Evolutionary conservation across 345 rosid genomes (phyloP).

Genomic region (Acer negundo): DNA sequence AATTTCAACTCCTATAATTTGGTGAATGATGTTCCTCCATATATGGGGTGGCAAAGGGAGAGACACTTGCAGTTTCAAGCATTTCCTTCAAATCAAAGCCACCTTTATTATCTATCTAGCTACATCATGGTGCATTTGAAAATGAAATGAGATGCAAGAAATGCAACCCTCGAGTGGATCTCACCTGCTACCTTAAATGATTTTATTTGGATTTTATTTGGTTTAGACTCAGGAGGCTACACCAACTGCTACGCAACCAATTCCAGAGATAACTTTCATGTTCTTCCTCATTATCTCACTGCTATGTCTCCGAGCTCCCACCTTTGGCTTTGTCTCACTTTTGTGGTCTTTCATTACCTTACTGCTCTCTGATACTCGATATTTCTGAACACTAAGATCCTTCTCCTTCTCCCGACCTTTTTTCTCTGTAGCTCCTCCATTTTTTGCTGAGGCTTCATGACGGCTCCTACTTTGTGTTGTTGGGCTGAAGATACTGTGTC

Average conservation of each 20-base stretch:
- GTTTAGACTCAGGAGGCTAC: conserved; percentile 44
- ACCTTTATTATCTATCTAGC: conserved; percentile 21
- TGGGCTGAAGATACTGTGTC: conserved; percentile 17
- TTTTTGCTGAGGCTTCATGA: conserved; percentile 22
- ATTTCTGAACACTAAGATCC: conserved; percentile 25
- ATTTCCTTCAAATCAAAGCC: neutral
- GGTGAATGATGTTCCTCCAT: neutral
- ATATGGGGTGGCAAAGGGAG: neutral
- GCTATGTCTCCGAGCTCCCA: conserved; percentile 32
- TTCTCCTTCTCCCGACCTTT: conserved; percentile 34
- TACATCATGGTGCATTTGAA: conserved; percentile 1
- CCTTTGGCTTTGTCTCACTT: conserved; percentile 29
- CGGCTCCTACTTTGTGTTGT: conserved; percentile 12
- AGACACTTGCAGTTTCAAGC: neutral
- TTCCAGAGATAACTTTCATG: conserved; percentile 36
- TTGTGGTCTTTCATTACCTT: conserved; percentile 27
- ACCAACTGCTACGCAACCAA: conserved; percentile 39
- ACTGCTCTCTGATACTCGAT: conserved; percentile 13
- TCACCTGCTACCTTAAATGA: conserved; percentile 5
- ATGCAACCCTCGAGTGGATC: neutral
- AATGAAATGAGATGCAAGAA: conserved; percentile 6
- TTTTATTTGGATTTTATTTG: conserved; percentile 20
- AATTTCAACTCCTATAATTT: neutral
- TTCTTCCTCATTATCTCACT: conserved; percentile 39
- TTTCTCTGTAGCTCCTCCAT: conserved; percentile 16